A percentile compares a stretch with the other conserved stretches of the same genome.
Conservation (phyloP, 805 yeast genomes). For the Ogataea corticis region DNA sequence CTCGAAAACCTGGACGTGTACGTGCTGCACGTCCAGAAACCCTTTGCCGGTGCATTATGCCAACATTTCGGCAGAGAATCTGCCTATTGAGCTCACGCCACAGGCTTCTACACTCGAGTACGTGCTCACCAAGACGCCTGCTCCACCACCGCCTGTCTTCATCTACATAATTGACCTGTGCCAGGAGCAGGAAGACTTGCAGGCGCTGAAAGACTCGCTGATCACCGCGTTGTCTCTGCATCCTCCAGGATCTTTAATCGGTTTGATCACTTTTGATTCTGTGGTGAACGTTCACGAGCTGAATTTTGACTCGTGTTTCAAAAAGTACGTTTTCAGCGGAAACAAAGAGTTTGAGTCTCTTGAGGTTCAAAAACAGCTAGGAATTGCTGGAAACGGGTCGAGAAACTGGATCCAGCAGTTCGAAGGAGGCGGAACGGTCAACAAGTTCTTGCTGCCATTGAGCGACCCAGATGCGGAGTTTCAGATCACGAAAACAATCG, state of each 20-base stretch:
- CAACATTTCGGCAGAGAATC: conserved; percentile 68
- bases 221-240: conserved; percentile 72
- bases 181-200: conserved; percentile 84
- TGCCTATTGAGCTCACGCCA: conserved; percentile 78
- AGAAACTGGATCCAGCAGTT: conserved; percentile 42
- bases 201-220: conserved; percentile 79
- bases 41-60: conserved; percentile 82
- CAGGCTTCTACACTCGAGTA: conserved; percentile 81
- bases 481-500: conserved; percentile 76
- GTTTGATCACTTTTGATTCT: conserved; percentile 85
- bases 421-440: conserved; percentile 42
- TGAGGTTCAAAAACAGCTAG: conserved; percentile 38
- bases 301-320: conserved; percentile 59
- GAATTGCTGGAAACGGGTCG: conserved; percentile 37
- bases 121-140: conserved; percentile 59
- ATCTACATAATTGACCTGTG: conserved; percentile 85
- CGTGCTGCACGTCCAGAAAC: conserved; percentile 76
- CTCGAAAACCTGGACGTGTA: conserved; percentile 81
- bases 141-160: conserved; percentile 82
- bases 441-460: conserved; percentile 37
- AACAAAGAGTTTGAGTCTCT: conserved; percentile 67
- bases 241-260: conserved; percentile 88
- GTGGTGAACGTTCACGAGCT: conserved; percentile 89
- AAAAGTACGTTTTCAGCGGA: conserved; percentile 84
- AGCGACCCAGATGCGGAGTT: conserved; percentile 61